phyloP scores from a whole-genome alignment of 1,284 basidiomycete species.

The Cryptococcus wingfieldii region DNA sequence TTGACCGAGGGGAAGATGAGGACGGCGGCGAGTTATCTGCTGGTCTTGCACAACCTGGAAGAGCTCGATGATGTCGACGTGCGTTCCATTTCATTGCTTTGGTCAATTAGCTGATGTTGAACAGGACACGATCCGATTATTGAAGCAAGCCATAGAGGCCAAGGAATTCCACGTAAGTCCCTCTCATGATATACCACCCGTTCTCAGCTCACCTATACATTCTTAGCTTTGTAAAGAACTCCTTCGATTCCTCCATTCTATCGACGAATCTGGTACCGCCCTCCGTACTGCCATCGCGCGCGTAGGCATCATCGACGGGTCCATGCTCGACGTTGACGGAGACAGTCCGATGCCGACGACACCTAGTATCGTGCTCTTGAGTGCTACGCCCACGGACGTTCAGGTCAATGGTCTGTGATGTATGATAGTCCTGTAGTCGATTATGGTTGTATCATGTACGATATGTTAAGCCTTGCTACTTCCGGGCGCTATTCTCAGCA shows the following conservation, averaged over 20 bases:
- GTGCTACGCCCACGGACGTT: too few species aligned
- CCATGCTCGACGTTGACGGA: too few species aligned
- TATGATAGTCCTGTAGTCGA: too few species aligned
- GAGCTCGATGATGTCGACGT: slow-evolving; percentile 71
- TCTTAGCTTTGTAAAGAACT: slow-evolving; percentile 61
- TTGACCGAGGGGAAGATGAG: slow-evolving; percentile 69
- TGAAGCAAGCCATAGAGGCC: slow-evolving; percentile 66
- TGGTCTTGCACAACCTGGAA: slow-evolving; percentile 90
- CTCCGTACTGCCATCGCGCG: slow-evolving; percentile 52
- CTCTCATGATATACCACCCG: too few species aligned
- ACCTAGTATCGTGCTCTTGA: too few species aligned
- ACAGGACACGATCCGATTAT: slow-evolving; percentile 69
- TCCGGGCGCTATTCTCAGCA: too few species aligned
- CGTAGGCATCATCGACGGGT: slow-evolving; percentile 28
- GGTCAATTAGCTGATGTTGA: background rate
- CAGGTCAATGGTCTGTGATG: too few species aligned
- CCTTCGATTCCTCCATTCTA: slow-evolving; percentile 82
- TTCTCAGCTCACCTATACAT: background rate
- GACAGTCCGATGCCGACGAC: too few species aligned
- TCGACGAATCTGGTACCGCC: slow-evolving; percentile 76
- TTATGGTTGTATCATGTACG: background rate
- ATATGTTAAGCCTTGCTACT: background rate
- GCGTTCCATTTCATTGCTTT: slow-evolving; percentile 1
- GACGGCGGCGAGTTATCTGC: slow-evolving; percentile 86
- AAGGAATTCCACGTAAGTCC: slow-evolving; percentile 52